phyloP scores from a whole-genome alignment of 345 rosid species.

The Eucalyptus dawsonii region DNA sequence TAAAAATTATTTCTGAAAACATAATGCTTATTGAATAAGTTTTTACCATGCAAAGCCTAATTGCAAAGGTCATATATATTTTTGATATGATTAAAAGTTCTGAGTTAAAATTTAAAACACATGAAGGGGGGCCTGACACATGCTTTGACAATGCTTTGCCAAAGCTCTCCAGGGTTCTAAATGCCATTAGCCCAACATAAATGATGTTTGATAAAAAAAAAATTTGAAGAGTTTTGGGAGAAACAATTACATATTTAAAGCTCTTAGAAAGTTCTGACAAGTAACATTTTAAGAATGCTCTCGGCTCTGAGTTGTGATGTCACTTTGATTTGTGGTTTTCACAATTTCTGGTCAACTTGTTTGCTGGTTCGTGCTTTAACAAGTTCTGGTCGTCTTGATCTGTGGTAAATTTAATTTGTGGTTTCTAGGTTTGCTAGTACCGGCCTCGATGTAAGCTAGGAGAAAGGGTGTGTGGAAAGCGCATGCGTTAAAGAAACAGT shows the following conservation, averaged over 20 bases:
- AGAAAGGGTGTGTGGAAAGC: neutral
- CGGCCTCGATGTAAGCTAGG: neutral
- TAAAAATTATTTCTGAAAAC: rapidly evolving
- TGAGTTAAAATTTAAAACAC: neutral
- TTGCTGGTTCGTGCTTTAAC: neutral
- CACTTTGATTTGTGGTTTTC: neutral
- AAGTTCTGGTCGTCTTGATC: neutral
- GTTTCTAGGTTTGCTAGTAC: neutral
- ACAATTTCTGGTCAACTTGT: neutral
- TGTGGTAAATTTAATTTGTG: neutral
- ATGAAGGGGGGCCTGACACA: neutral
- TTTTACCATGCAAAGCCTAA: neutral
- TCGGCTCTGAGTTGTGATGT: neutral
- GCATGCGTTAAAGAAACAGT: neutral
- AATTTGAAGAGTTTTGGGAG: neutral
- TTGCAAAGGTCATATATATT: neutral
- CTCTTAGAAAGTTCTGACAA: too few species aligned
- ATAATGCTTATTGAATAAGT: rapidly evolving
- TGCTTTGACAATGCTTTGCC: neutral
- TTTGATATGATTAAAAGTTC: neutral
- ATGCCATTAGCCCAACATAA: neutral
- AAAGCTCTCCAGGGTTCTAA: neutral
- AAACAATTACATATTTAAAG: too few species aligned
- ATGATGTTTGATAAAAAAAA: neutral
- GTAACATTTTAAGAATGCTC: neutral